Conservation (phyloP, 2,329 filamentous ascomycete genomes). For the Xylariaceae sp. region DNA sequence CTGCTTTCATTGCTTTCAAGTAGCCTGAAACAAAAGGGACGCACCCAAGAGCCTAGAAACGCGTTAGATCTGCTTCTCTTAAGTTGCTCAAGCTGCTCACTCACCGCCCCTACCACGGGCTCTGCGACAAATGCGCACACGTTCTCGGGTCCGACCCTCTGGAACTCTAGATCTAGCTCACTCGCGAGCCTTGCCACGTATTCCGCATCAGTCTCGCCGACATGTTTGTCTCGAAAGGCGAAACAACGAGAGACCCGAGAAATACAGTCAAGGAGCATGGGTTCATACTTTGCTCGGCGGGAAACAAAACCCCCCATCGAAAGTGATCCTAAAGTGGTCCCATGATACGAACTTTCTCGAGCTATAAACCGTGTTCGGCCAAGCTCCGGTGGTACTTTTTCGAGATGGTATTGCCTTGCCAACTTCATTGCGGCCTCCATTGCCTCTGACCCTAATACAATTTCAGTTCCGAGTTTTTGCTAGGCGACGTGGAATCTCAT, state of each 20-base stretch:
- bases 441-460: constrained; percentile 61
- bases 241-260: constrained; percentile 71
- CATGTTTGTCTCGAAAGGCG: constrained; percentile 61
- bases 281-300: constrained; percentile 66
- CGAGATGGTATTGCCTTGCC: constrained; percentile 64
- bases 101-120: constrained; percentile 73
- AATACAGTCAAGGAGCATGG: constrained; percentile 62
- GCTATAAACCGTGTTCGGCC: constrained; percentile 70
- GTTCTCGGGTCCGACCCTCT: constrained; percentile 64
- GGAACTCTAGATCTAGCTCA: constrained; percentile 73
- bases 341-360: constrained; percentile 72
- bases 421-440: constrained; percentile 68
- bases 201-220: constrained; percentile 58
- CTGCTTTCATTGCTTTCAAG: constrained; percentile 67
- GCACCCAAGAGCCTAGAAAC: constrained; percentile 60
- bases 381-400: constrained; percentile 57
- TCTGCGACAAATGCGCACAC: constrained; percentile 78
- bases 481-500: constrained; percentile 13
- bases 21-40: constrained; percentile 72
- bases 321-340: constrained; percentile 71
- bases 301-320: constrained; percentile 66
- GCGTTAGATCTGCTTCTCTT: constrained; percentile 8
- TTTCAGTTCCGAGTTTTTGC: not conserved
- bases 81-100: constrained; percentile 24
- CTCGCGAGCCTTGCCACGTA: constrained; percentile 66